Evolutionary conservation across 352 stramenopile genomes (phyloP), one percentile per base, ranked within the genome.

Genomic region (Phytophthora niederhauseri): DNA sequence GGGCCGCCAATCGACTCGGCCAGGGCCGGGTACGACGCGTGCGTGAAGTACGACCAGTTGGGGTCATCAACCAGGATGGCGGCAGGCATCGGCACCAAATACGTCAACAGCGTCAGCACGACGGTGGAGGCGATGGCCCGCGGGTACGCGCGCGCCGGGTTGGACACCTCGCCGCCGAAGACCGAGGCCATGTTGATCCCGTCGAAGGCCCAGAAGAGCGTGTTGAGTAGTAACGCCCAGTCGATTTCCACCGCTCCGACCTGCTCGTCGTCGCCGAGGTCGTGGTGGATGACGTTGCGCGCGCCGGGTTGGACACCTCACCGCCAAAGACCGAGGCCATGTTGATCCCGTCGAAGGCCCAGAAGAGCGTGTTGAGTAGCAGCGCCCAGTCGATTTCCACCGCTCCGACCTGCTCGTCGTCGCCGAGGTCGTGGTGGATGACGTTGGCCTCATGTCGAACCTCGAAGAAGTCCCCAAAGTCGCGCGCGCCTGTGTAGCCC

Each of bases 151-250:
- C 75, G 75, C 4, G 74, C 83, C 2, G 90, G 89, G 70, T 93
- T 87, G 6, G 89, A 67, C n/a, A 98, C 88, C 60, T 98, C 91
- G 7, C 78, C 90, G 7, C 89, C 90, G 72, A 97, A 98, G 6
- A 81, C 82, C 4, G 87, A 92, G 3, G 85, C 91, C 50, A 75
- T 84, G 64, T 98, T 94, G 70, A 96, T 98, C n/a, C 85, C 92
- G 70, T 98, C 97, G 31, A 97, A 88, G 68, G 95, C 96, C 93
- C 93, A 98, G 70, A 98, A 98, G 22, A 98, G 77, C 46, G 94
- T 97, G 72, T 97, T 98, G 11, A 98, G 58, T 26, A 93, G 92
- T n/a, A 85, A 72, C n/a, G 83, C 68, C 89, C 90, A 98, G 8
- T 95, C 41, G 41, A 84, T 85, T 9, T 58, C 31, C 2, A 78